Evolutionary conservation across 179 eudicot genomes (phyloP), one percentile per base, ranked within the genome.

Genomic region (Carnegiea gigantea): DNA sequence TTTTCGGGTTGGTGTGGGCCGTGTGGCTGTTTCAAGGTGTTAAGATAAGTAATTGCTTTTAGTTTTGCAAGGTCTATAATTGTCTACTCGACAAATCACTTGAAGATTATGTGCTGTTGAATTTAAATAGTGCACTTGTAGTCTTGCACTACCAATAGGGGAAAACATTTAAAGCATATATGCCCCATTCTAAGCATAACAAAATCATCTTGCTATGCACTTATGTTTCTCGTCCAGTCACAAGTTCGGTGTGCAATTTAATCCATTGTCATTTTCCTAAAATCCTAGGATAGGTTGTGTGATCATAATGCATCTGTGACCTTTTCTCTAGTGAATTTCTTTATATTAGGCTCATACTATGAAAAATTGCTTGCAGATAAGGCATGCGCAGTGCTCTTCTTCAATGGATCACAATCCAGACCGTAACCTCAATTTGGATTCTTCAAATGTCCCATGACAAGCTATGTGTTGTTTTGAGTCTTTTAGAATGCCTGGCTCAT

Each of bases 401-500:
- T 85, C 87, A 57, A 65, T 78, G 28, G 78, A 82, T 51, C 84
- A 68, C 53, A 75, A 81, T 78, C 84, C 75, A 67, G 24, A 33
- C 21, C 44, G 18, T 51, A 46, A 74, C 77, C 4, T 36, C 23
- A 30, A 67, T 38, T 70, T 80, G 5, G 38, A 67, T 11, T 73
- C 86, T 10, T 44, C 77, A 8, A 38, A 49, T 38, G 65, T 81
- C 70, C 76, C 79, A 9, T 81, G 84, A 82, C 79, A 84, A 54
- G 40, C 67, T 51, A 84, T 81, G 84, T 72, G 78, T 30, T 82
- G 73, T 3, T 77, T 82, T 51, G 79, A 84, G 59, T 85, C 87
- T 62, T 80, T 84, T 53, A 80, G 83, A 77, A 80, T 75, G 43
- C 81, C 86, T 23, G 17, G 51, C 38, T 10, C 73, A 48, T 74